Evolutionary conservation across 805 yeast genomes (phyloP), one percentile per base, ranked within the genome.

Genomic region (Hanseniaspora guilliermondii): DNA sequence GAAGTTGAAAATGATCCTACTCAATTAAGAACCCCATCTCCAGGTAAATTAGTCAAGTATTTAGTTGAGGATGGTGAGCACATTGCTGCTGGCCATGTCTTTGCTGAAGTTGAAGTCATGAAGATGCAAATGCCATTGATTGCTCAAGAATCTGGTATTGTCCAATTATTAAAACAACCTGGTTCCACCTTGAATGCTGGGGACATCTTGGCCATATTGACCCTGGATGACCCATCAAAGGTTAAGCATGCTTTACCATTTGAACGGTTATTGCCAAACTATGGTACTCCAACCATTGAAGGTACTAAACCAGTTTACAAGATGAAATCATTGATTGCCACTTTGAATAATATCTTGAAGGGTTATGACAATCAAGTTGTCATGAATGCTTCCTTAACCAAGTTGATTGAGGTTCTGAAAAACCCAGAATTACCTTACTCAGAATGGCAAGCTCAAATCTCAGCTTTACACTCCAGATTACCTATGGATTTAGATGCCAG

Each of bases 31-130:
- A 87, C 98, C 36, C 98, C 98, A 45, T 93, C 98, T 30, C 99
- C 98, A 53, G 99, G 99, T 76, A 93, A 93, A 73, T 77, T 93
- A 61, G 95, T 91, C 58, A 87, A 87, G 67, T 93, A 82, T 68
- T 74, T 93, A 61, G 95, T 93, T 58, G 97, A 94, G 66, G 84
- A 83, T 62, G 98, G 98, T 61, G 98, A 91, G 59, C 97, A 91
- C 65, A 78, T 93, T 62, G 71, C 70, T 52, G 81, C 93, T 57
- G 97, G 97, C 58, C 95, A 91, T 72, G 82, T 97, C 46, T 94
- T 80, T 65, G 98, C 98, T 41, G 98, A 93, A 73, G 96, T 93
- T 56, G 99, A 93, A 73, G 98, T 93, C 61, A 93, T 93, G 99
- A 93, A 93, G 72, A 93, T 93, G 98, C 88, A 89, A 71, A 93